phyloP scores from a whole-genome alignment of 139 green algal genomes.

The Limnomonas spitsbergensis region DNA sequence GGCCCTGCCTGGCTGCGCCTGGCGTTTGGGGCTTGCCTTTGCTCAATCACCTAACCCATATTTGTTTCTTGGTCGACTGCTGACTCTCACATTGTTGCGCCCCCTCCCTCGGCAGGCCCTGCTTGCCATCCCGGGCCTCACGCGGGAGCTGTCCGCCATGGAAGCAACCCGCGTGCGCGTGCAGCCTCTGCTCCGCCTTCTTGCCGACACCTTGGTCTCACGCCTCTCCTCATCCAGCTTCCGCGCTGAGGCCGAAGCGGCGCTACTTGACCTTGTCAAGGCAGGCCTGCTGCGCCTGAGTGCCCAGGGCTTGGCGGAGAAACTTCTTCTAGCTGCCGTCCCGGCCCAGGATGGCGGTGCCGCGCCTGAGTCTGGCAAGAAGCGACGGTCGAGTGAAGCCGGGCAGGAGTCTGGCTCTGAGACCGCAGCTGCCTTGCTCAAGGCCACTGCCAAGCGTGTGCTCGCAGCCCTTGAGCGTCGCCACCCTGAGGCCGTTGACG shows the following conservation, averaged over 20 bases:
- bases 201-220: conserved; percentile 25
- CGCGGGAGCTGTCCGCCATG: conserved; percentile 25
- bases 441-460: conserved; percentile 11
- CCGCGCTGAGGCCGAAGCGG: conserved; percentile 3
- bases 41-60: too few species aligned
- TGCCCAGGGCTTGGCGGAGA: conserved; percentile 5
- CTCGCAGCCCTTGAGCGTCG: conserved; percentile 49
- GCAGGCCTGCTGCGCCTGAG: conserved; percentile 22
- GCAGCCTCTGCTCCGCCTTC: conserved; percentile 25
- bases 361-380: background rate
- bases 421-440: background rate
- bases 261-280: conserved; percentile 32
- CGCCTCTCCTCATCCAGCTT: background rate
- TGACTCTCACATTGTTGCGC: too few species aligned
- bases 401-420: background rate
- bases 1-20: too few species aligned
- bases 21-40: too few species aligned
- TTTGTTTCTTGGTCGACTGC: too few species aligned
- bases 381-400: too few species aligned
- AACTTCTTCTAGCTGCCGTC: conserved; percentile 15
- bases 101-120: conserved; percentile 15
- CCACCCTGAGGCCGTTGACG: conserved; percentile 40
- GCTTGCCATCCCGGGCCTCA: background rate
- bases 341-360: background rate
- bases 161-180: conserved; percentile 15